Evolutionary conservation across 139 green algal genomes (phyloP), one percentile per base, ranked within the genome.

Genomic region (Chlorella ohadii): DNA sequence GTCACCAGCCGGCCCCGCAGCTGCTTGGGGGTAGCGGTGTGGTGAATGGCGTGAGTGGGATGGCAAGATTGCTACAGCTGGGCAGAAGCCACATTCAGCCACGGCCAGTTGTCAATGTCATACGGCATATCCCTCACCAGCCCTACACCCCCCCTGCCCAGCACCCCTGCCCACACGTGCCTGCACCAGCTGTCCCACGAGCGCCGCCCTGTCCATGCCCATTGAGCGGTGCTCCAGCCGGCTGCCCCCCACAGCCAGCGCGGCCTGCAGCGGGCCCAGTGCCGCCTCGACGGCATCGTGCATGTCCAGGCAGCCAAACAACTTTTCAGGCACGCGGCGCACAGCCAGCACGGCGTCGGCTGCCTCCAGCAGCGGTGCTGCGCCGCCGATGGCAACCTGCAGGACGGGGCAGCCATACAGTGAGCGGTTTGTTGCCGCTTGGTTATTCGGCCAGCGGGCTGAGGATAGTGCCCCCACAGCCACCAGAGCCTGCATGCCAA

Each of bases 301-400:
- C 84, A 89, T 89, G 56, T 89, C 87, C 71, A 91, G 78, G 77
- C 86, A 39, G 34, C 84, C 87, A 66, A 83, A 87, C 44, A 90
- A 59, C 87, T 90, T 87, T 5, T 89, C 80, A 33, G 84, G 80
- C 38, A 66, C 51, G 41, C 84, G 73, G 28, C 63, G 81, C 36
- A 34, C 36, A 33, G 34, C 31, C 55, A 89, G 64, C 28, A 89
- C 86, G 55, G 59, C 57, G 39, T 81, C 77, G 17, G 84, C 84
- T 25, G 34, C 55, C 7, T 75, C 59, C 5, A 79, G 55, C 2
- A 85, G 39, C 15, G 68, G 51, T 0, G 63, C 70, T 0, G 68
- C 63, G 22, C 72, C 65, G 38, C 72, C 72, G 4, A 70, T 23
- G 16, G 82, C 57, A 28, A 90, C 81, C 83, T 90, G 65, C n/a